Conservation (phyloP, 192 early-diverging fungal species). For the Ambispora gerdemannii region DNA sequence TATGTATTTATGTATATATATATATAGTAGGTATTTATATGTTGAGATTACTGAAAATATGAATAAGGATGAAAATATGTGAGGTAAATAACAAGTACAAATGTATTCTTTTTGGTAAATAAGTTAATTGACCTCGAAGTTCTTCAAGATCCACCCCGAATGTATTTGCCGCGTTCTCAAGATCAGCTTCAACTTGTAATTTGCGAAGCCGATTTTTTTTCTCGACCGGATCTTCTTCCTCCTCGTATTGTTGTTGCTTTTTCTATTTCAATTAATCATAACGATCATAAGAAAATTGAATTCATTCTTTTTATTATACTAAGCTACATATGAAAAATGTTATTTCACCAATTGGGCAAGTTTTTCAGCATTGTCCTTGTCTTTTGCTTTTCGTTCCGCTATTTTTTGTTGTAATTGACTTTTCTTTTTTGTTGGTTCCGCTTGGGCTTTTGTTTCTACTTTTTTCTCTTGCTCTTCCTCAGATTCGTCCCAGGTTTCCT, state of each 20-base stretch:
- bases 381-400: constrained; percentile 53
- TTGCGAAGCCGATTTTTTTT: constrained; percentile 53
- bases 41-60: background rate
- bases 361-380: constrained; percentile 43
- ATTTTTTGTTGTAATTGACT: constrained; percentile 56
- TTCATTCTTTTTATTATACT: background rate
- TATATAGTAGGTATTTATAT: background rate
- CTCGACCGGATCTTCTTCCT: constrained; percentile 55
- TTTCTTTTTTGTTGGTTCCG: constrained; percentile 49
- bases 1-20: constrained; percentile 16
- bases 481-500: constrained; percentile 57
- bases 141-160: constrained; percentile 62
- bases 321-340: background rate
- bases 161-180: constrained; percentile 58
- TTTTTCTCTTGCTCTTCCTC: constrained; percentile 53
- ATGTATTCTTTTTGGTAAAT: background rate
- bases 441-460: constrained; percentile 32
- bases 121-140: background rate
- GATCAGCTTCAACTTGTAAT: constrained; percentile 61
- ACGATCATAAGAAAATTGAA: background rate
- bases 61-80: background rate
- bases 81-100: background rate
- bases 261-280: background rate
- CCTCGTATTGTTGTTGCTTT: constrained; percentile 39
- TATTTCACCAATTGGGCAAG: constrained; percentile 1